Base-by-base conservation (phyloP, 2,329 filamentous ascomycete genomes). In the Hymenoscyphus infarciens region DNA sequence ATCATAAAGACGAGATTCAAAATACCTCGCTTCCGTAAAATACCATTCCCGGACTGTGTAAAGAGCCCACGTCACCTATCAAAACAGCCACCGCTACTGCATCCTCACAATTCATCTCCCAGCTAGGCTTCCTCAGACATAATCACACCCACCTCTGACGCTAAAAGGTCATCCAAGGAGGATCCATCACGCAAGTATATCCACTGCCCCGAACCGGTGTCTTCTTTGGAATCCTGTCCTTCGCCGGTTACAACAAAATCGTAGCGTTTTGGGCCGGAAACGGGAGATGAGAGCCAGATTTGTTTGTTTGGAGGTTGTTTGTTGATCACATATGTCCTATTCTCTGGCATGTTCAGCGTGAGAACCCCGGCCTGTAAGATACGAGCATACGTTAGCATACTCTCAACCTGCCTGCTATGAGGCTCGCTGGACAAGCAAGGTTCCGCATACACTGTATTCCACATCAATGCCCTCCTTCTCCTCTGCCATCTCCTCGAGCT, bases 221-320 rank as follows among this genome's bases (percentile, higher is more conserved):
- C 92, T 76, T 93, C 89, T 79, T 96, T 96, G 74, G 92, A 83
- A 71, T 87, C 77, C 80, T 92, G 89, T 35, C 84, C 81, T 70
- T 95, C 91, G 63, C 87, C 86, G 56, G 80, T 70, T 58, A 93
- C 75, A 61, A 96, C 89, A 84, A 91, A 99, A 76, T 98, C 93
- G 79, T 89, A 99, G 63, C 94, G 88, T 79, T 97, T 97, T 15
- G 95, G 95, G 0, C 95, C 95, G 5, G 91, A 93, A 60, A 92
- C 81, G 3, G 95, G 95, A 53, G 92, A 96, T 42, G 91, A 95
- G 55, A 98, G 86, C 95, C 95, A 99, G 74, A 99, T 97, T 75
- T 90, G 95, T 81, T 92, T 95, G 82, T 97, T 98, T 22, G 94
- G 92, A 0, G 95, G 95, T 77, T 99, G 95, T 78, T 99, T 99